These are phyloP conservation scores for Leccinellum albellum DNA, from an alignment of 768 basidiomycete genomes.

Conservation along the genomic window DNA sequence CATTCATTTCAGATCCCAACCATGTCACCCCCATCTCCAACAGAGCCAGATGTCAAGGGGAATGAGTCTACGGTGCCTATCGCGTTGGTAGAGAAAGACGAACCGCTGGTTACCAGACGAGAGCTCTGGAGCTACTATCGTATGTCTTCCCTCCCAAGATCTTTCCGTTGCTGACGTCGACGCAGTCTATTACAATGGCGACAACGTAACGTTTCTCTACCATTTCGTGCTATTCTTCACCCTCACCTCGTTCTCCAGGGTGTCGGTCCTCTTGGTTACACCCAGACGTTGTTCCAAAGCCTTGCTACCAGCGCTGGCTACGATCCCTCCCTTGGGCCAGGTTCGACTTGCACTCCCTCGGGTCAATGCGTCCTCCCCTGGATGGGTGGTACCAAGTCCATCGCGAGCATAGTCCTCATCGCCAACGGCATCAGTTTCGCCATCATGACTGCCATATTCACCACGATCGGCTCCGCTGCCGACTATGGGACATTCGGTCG, in stretches of 20 bases:
- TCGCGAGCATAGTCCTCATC: constrained; percentile 73
- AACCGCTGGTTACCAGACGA: constrained; percentile 65
- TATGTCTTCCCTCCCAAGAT: constrained; percentile 20
- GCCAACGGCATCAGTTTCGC: constrained; percentile 77
- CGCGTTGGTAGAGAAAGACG: constrained; percentile 43
- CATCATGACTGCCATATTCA: constrained; percentile 78
- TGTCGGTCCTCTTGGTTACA: constrained; percentile 64
- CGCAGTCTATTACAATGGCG: constrained; percentile 77
- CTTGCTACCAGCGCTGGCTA: constrained; percentile 70
- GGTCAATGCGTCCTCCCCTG: constrained; percentile 79
- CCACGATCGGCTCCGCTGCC: constrained; percentile 56
- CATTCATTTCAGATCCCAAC: neutral
- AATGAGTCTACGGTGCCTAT: constrained; percentile 31
- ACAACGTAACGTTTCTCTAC: constrained; percentile 50
- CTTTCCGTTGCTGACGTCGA: neutral
- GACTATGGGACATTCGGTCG: constrained; percentile 55
- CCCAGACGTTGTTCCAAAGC: constrained; percentile 71
- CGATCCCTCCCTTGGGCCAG: constrained; percentile 66
- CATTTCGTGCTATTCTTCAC: neutral
- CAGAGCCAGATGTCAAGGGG: constrained; percentile 9
- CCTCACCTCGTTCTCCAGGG: constrained; percentile 39
- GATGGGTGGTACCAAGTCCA: constrained; percentile 66
- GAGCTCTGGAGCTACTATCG: constrained; percentile 83
- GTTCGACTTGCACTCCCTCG: constrained; percentile 66
- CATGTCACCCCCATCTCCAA: constrained; percentile 13